Percentiles rank a stretch among this genome's conserved stretches.
Evolutionary conservation across 371 early-diverging fungal species (phyloP).

Genomic region (Phascolomyces articulosus): DNA sequence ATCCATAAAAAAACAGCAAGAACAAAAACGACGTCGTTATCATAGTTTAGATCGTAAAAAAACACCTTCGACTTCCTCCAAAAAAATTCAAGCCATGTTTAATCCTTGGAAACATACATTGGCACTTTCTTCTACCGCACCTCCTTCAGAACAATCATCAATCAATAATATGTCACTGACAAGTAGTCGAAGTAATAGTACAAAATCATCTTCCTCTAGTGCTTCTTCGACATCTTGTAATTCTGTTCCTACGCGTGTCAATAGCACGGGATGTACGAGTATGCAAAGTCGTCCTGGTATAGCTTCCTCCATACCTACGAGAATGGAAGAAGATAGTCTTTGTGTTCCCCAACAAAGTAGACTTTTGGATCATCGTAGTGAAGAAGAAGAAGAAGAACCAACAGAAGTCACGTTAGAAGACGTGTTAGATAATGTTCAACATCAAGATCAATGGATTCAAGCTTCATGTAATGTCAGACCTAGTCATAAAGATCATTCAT

Average conservation of each 20-base stretch:
- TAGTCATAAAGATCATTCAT: not conserved
- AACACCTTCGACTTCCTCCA: not conserved
- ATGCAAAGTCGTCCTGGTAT: no score
- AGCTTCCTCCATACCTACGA: no score
- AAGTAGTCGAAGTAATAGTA: not conserved
- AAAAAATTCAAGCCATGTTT: conserved; percentile 24
- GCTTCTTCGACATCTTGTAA: no score
- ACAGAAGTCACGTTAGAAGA: conserved; percentile 1
- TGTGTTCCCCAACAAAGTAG: not conserved
- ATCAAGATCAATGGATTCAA: conserved; percentile 11
- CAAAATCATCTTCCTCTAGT: not conserved
- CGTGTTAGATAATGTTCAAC: not conserved
- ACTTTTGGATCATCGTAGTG: no score
- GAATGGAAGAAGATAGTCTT: no score
- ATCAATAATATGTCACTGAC: not conserved
- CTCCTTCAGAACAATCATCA: not conserved
- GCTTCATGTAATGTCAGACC: conserved; percentile 2
- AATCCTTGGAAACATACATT: conserved; percentile 19
- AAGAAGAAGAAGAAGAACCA: not conserved
- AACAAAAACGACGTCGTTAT: no score
- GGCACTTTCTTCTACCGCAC: no score
- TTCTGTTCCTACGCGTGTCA: no score
- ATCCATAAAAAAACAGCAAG: no score
- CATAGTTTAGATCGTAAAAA: no score
- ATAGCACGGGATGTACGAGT: no score